Evolutionary conservation across 176 grass and related monocot species (phyloP), one percentile per base, ranked within the genome.

Genomic region (Aegilops bicornis): DNA sequence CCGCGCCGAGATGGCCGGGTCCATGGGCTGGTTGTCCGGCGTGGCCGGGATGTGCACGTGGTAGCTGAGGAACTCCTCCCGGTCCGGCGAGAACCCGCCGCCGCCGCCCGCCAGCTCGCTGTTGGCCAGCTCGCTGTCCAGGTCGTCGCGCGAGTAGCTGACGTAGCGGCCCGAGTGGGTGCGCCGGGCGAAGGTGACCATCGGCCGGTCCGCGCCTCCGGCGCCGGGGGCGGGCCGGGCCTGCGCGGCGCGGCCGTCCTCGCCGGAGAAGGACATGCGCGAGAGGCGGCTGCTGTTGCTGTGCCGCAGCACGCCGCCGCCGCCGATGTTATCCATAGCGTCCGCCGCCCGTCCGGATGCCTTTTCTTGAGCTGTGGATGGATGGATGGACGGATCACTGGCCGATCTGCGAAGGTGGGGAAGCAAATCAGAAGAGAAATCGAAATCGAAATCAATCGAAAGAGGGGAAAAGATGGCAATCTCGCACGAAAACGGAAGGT

Each of bases 21-120:
- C 97, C 93, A 98, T 94, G 50, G 97, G 94, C 88, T 94, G 97
- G 87, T 99, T 93, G 78, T 99, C 97, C 0, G 97, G 97, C 0
- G 90, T 99, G 8, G 73, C 76, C 12, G 97, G 97, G 75, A 96
- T 94, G 42, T 91, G 90, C 0, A 99, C 97, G 80, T 94, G 93
- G 90, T 99, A 99, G 88, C 79, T 92, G 13, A 47, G 59, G 66
- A 76, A 95, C 78, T 98, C 93, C 73, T 95, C 88, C 29, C 72
- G 75, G 35, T 89, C 84, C 3, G 88, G 88, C 37, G 92, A 87
- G 65, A 91, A 85, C 58, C 86, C 84, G 17, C 87, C 83, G 76
- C 82, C 40, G 25, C 50, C 50, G 6, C 50, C 50, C 16, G 15
- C 23, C 3, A 35, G 65, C 4, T 72, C 69, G 69, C 0, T 88